Percentiles rank a stretch among this genome's conserved stretches.
Conservation (phyloP, 352 stramenopile genomes). For the Phytophthora citrophthora region DNA sequence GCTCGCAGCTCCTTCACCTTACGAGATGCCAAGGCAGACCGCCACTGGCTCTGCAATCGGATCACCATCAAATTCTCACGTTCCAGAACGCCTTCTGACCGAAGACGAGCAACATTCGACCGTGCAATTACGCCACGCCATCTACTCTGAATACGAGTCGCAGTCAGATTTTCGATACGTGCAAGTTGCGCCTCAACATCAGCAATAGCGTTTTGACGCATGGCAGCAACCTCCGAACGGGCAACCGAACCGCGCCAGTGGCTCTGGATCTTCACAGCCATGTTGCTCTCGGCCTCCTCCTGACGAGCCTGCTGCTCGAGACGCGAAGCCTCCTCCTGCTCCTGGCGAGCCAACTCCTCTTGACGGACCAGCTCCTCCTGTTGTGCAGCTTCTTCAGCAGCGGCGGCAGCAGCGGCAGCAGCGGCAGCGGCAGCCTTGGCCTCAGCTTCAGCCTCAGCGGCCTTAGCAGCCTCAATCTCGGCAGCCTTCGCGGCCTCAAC, state of each 20-base stretch:
- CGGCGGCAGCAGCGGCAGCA: background rate
- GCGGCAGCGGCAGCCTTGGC: background rate
- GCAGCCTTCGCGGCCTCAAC: background rate
- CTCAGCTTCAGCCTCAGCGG: background rate
- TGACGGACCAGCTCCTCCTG: slow-evolving; percentile 7
- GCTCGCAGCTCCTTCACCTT: slow-evolving; percentile 22
- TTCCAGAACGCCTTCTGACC: slow-evolving; percentile 1
- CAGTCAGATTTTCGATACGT: slow-evolving; percentile 40
- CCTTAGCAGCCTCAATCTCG: background rate
- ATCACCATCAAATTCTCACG: slow-evolving; percentile 18
- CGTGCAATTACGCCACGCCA: slow-evolving; percentile 36
- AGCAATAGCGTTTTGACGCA: slow-evolving; percentile 24
- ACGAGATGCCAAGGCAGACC: slow-evolving; percentile 14
- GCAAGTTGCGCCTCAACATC: slow-evolving; percentile 25
- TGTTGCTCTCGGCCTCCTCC: slow-evolving; percentile 11
- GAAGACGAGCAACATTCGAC: background rate
- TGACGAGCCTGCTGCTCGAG: slow-evolving; percentile 12
- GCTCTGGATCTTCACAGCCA: slow-evolving; percentile 38
- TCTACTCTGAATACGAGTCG: slow-evolving; percentile 33
- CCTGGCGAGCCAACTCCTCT: slow-evolving; percentile 8
- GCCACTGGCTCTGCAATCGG: slow-evolving; percentile 22
- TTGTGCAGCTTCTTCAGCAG: background rate
- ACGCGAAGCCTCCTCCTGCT: slow-evolving; percentile 1
- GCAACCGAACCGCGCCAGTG: slow-evolving; percentile 32
- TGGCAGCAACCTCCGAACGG: slow-evolving; percentile 7